Conservation (phyloP, 2,329 filamentous ascomycete species). For the Trichoderma guizhouense region DNA sequence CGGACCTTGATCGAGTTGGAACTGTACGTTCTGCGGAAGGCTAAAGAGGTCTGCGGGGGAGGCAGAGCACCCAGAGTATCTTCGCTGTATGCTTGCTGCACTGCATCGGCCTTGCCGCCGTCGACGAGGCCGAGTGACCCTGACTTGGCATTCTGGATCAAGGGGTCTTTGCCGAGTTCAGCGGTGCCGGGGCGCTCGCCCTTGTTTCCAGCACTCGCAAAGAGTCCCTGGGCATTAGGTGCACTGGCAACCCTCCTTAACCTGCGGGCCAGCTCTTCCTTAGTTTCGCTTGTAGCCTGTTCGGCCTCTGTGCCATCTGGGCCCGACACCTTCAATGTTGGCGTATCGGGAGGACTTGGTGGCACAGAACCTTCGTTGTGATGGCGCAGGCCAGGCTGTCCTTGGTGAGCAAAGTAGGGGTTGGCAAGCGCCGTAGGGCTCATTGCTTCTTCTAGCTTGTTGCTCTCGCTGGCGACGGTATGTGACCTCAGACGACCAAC, state of each 20-base stretch:
- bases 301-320: conserved; percentile 61
- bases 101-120: conserved; percentile 28
- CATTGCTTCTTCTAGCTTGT: conserved; percentile 80
- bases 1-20: conserved; percentile 99
- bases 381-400: conserved; percentile 86
- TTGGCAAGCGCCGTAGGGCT: conserved; percentile 94
- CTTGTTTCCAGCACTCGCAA: conserved; percentile 47
- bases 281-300: conserved; percentile 72
- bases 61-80: conserved; percentile 61
- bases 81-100: conserved; percentile 41
- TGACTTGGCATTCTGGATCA: conserved; percentile 49
- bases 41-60: conserved; percentile 62
- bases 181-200: conserved; percentile 76
- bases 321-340: conserved; percentile 69
- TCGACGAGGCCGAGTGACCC: conserved; percentile 40
- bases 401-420: conserved; percentile 96
- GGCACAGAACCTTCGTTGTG: conserved; percentile 93
- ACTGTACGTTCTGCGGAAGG: conserved; percentile 93
- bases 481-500: conserved; percentile 84
- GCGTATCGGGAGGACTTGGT: conserved; percentile 87
- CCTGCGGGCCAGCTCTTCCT: conserved; percentile 91
- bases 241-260: conserved; percentile 91
- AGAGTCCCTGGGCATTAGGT: conserved; percentile 92
- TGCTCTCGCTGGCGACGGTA: conserved; percentile 89
- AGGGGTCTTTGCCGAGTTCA: conserved; percentile 79